These are phyloP conservation scores for Pelargonium myrrhifolium DNA, from an alignment of 441 rosid species.

Conservation along the genomic window DNA sequence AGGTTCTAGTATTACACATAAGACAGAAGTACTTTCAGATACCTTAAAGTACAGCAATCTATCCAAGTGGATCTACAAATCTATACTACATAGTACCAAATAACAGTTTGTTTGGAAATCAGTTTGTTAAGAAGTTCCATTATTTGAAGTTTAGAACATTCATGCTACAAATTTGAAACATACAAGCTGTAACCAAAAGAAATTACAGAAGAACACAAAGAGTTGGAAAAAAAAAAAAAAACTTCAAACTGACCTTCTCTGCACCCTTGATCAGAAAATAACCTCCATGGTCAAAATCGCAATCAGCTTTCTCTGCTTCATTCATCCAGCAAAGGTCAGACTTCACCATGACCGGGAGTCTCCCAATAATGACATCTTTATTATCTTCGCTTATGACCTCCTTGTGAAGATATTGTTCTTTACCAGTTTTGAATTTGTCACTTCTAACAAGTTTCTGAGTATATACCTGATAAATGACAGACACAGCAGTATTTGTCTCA, in stretches of 20 bases:
- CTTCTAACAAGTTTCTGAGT: constrained; percentile 34
- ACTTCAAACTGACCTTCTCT: constrained; percentile 54
- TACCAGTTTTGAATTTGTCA: constrained; percentile 87
- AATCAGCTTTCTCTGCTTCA: constrained; percentile 51
- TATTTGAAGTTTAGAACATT: not conserved
- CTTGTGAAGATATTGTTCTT: constrained; percentile 42
- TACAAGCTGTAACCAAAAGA: not conserved
- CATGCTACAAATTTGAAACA: not conserved
- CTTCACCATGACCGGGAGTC: constrained; percentile 89
- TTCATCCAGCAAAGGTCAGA: constrained; percentile 78
- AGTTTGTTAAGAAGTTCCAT: not conserved
- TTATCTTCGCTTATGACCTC: constrained; percentile 27
- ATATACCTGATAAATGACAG: constrained; percentile 42
- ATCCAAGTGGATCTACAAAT: too few species aligned
- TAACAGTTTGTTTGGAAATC: not conserved
- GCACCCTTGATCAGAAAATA: constrained; percentile 86
- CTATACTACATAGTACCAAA: not conserved
- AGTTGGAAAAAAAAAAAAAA: not conserved
- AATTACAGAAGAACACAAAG: not conserved
- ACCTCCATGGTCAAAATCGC: constrained; percentile 88
- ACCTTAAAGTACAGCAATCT: too few species aligned
- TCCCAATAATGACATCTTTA: constrained; percentile 53
- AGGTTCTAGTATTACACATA: too few species aligned
- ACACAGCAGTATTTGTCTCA: not conserved
- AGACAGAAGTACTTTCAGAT: too few species aligned